Evolutionary conservation across 164 flowering plant species (phyloP), one percentile per base, ranked within the genome.

Genomic region (Aristolochia contorta): DNA sequence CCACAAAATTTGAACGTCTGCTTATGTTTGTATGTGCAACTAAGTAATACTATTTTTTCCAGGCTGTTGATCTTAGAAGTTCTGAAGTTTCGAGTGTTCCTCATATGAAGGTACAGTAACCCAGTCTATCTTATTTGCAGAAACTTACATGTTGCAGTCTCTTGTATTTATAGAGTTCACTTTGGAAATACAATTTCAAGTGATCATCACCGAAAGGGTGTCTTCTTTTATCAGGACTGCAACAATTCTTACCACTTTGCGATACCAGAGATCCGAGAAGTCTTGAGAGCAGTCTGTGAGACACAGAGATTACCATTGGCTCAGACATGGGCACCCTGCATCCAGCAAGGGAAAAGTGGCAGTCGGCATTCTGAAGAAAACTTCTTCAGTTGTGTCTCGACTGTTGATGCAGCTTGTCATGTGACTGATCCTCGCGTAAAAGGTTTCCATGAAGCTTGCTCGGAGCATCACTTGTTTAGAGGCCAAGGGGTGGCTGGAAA

Each of bases 401-500:
- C 91, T 6, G 66, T 80, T 2, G 93, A 85, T 72, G 73, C 69
- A 47, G 95, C 93, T 71, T 89, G 83, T 74, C 77, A 71, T 57
- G 80, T 83, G 12, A 73, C 69, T 13, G 84, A 89, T 75, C 73
- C 73, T 6, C 54, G 45, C 13, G 58, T 83, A 16, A 52, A n/a
- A 66, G 85, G 69, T n/a, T 92, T 93, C 54, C 92, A 81, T n/a
- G 86, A 84, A 75, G 97, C 91, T 19, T 93, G 97, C 67, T 84
- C 92, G 24, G 93, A 80, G 67, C 91, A 89, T 71, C 96, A 93
- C 78, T 70, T 89, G 55, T 65, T 85, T 45, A 83, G 74, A 72
- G 96, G 96, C 32, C 84, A 87, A 74, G 96, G 96, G 22, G 70
- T 92, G 66, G 89, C 68, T 47, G 98, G 96, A 54, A 70, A 60